Percentiles rank a stretch among this genome's conserved stretches.
Conservation (phyloP, 805 yeast species). For the Saccharomycopsis sp. region DNA sequence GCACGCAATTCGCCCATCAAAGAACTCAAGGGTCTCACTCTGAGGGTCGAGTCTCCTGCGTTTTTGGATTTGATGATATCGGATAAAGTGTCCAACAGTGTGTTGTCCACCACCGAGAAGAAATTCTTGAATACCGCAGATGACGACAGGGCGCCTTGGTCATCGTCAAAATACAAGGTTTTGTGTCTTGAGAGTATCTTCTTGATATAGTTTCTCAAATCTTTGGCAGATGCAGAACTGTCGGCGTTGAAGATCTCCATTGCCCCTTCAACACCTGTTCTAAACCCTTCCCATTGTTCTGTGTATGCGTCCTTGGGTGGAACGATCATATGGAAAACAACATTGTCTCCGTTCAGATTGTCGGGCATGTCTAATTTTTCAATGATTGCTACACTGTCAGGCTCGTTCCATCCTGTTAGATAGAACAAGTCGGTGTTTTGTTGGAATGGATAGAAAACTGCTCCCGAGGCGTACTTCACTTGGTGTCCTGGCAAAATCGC, state of each 20-base stretch:
- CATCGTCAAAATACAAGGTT: constrained; percentile 48
- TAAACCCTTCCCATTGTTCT: constrained; percentile 93
- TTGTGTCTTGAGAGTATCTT: constrained; percentile 41
- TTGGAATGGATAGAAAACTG: constrained; percentile 86
- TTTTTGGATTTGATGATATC: constrained; percentile 23
- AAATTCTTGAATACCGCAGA: constrained; percentile 9
- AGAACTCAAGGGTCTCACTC: constrained; percentile 35
- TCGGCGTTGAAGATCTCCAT: constrained; percentile 84
- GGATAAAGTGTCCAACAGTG: constrained; percentile 25
- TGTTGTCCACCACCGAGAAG: constrained; percentile 21
- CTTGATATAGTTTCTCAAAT: constrained; percentile 35
- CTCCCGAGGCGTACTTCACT: constrained; percentile 75
- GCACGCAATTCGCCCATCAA: constrained; percentile 45
- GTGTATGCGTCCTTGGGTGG: constrained; percentile 69
- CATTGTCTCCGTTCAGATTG: constrained; percentile 27
- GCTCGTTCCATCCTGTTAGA: constrained; percentile 88
- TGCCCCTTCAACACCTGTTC: constrained; percentile 82
- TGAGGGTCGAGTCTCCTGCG: constrained; percentile 28
- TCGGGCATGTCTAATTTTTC: constrained; percentile 49
- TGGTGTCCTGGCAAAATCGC: constrained; percentile 69
- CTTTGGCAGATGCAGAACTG: constrained; percentile 44
- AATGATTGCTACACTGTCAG: constrained; percentile 60
- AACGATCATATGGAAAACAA: constrained; percentile 68
- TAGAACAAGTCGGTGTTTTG: constrained; percentile 86
- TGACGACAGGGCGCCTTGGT: background rate